Base-by-base conservation (phyloP, 306 rosid species). In the Canavalia gladiata region DNA sequence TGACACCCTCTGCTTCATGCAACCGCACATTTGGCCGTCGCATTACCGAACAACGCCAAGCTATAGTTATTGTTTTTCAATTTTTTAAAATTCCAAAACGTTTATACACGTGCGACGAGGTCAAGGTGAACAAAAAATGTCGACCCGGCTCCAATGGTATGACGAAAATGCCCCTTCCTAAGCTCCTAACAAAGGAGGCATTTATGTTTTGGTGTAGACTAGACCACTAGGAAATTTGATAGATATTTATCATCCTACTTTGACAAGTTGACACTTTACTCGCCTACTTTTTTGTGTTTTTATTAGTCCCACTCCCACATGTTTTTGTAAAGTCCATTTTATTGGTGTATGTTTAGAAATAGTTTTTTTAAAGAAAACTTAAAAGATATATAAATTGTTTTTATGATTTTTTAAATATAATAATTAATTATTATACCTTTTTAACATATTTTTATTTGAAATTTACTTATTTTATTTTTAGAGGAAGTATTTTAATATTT, bases 11-110 rank as follows among this genome's bases (percentile, higher is more conserved):
- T 5, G 41, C 84, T 72, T 81, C 84, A 81, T 74, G 84, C 84
- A 81, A 81, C 80, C 75, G 80, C 62, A 74, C 84, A 74, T 81
- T 74, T 81, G 84, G 80, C 58, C 58, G 29, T 47, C 52, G 52
- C 52, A 47, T 13, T 2, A 8, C 8, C 13, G 1, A 18, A 45
- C 7, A 46, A 7, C 7, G 9, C 50, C 50, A 46, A 46, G 10
- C 50, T 7, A 0, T 46, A 6, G 11, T 46, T 5, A 8, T 47
- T 47, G 50, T 47, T 47, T 47, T 9, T 10, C 12, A 45, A 6
- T 45, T 45, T 0, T 28, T 0, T 3, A 13, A 11, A 63, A 12
- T 10, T 1, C 1, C 3, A 12, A 3, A 2, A 3, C 54, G 42
- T 7, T 51, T 55, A 37, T 42, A 25, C 76, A 8, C n/a, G 49